These are phyloP conservation scores for Schwanniomyces occidentalis DNA, from an alignment of 805 yeast species.

Conservation along the genomic window DNA sequence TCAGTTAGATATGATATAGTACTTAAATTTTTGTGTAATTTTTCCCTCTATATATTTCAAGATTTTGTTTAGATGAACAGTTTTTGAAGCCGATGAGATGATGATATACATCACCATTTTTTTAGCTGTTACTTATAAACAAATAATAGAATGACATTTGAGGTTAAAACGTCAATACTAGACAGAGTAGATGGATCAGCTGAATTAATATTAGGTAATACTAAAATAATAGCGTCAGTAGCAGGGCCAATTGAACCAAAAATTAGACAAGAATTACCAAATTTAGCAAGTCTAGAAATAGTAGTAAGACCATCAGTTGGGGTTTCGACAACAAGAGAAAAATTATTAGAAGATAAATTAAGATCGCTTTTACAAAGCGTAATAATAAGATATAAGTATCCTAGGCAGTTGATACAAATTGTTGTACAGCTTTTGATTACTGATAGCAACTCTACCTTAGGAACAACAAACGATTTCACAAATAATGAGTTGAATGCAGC, in stretches of 20 bases:
- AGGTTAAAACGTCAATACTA: conserved; percentile 34
- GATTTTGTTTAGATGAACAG: neutral
- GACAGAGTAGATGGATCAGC: conserved; percentile 82
- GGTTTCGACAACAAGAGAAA: conserved; percentile 72
- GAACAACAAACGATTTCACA: conserved; percentile 22
- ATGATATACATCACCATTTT: too few species aligned
- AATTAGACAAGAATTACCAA: conserved; percentile 80
- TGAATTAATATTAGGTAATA: conserved; percentile 47
- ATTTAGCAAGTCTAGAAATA: conserved; percentile 73
- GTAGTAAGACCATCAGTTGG: conserved; percentile 79
- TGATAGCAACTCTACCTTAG: conserved; percentile 18
- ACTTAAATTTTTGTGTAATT: conserved; percentile 3
- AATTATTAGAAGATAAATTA: conserved; percentile 69
- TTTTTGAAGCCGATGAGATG: neutral
- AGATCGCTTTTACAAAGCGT: conserved; percentile 60
- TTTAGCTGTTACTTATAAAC: neutral
- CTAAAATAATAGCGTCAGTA: conserved; percentile 71
- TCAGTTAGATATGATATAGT: neutral
- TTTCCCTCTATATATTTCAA: neutral
- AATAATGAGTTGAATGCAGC: conserved; percentile 63
- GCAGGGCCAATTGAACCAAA: conserved; percentile 91
- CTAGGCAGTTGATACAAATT: conserved; percentile 61
- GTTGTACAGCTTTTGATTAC: conserved; percentile 41
- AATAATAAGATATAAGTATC: conserved; percentile 64
- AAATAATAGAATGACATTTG: conserved; percentile 12